These are phyloP conservation scores for Jaapia argillacea DNA, from an alignment of 768 basidiomycete species.

Conservation along the genomic window DNA sequence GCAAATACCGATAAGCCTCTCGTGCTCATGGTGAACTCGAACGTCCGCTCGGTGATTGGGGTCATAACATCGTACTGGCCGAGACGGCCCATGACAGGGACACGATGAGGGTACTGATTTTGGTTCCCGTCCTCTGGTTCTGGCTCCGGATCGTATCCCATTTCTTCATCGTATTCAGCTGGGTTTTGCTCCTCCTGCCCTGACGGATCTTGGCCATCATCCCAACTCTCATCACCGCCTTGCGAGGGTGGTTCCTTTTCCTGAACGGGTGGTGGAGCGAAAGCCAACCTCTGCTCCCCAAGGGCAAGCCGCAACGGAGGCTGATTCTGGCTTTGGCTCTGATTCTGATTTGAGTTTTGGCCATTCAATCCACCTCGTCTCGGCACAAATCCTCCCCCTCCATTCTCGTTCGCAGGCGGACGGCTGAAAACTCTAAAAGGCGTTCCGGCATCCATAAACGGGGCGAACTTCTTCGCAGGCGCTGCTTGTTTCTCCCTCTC, in stretches of 20 bases:
- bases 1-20: constrained; percentile 23
- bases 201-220: constrained; percentile 1
- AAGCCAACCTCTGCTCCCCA: constrained; percentile 6
- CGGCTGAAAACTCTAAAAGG: constrained; percentile 62
- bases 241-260: too few relatives aligned
- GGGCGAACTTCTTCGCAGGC: constrained; percentile 17
- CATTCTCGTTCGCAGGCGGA: constrained; percentile 24
- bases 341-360: constrained; percentile 11
- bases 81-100: constrained; percentile 66
- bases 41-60: constrained; percentile 92
- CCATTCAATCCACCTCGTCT: constrained; percentile 8
- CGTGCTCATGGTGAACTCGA: constrained; percentile 69
- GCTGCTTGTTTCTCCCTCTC: background rate
- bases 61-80: constrained; percentile 91
- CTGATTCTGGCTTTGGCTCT: constrained; percentile 12
- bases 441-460: constrained; percentile 28
- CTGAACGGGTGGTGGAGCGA: constrained; percentile 13
- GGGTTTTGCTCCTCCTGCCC: constrained; percentile 11
- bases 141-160: constrained; percentile 11
- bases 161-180: constrained; percentile 6
- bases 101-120: too few relatives aligned
- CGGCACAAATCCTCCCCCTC: constrained; percentile 13
- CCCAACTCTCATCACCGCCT: background rate
- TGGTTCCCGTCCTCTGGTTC: constrained; percentile 15
- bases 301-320: background rate